Evolutionary conservation across 2,329 filamentous ascomycete genomes (phyloP).

Genomic region (Xylaria sp.): DNA sequence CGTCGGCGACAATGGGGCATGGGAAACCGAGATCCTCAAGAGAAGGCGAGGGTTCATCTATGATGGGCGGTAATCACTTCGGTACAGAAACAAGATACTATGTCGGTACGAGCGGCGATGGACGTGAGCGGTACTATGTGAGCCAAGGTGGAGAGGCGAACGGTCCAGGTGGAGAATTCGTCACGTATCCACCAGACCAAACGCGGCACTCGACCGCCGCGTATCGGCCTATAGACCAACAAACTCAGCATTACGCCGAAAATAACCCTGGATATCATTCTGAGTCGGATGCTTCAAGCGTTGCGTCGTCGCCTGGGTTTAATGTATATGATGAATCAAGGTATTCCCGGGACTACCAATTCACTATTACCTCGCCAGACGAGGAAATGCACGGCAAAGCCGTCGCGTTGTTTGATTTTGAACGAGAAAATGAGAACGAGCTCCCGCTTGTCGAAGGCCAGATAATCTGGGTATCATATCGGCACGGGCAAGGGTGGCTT

Average conservation of each 20-base stretch:
- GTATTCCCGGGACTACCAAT: conserved; percentile 92
- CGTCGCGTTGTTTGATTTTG: conserved; percentile 94
- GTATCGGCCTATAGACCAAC: conserved; percentile 60
- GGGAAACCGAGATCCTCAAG: conserved; percentile 60
- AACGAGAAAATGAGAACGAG: conserved; percentile 95
- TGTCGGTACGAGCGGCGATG: conserved; percentile 74
- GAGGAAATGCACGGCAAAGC: conserved; percentile 98
- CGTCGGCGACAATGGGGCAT: conserved; percentile 61
- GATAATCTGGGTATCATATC: conserved; percentile 94
- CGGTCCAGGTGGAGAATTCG: conserved; percentile 81
- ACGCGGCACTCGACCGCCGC: conserved; percentile 65
- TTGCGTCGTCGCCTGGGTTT: conserved; percentile 68
- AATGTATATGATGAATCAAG: conserved; percentile 76
- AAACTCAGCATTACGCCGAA: conserved; percentile 58
- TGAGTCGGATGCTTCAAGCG: conserved; percentile 69
- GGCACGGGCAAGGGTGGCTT: conserved; percentile 96
- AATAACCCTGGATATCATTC: conserved; percentile 63
- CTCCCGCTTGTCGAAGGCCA: conserved; percentile 92
- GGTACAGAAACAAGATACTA: conserved; percentile 74
- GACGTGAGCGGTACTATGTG: conserved; percentile 79
- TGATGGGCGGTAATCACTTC: conserved; percentile 62
- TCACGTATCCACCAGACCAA: conserved; percentile 79
- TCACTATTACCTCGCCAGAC: conserved; percentile 93
- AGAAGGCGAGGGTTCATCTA: conserved; percentile 53
- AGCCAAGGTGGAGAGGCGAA: conserved; percentile 76